Evolutionary conservation across 169 alveolate genomes (phyloP).

Genomic region (Eimeria necatrix): DNA sequence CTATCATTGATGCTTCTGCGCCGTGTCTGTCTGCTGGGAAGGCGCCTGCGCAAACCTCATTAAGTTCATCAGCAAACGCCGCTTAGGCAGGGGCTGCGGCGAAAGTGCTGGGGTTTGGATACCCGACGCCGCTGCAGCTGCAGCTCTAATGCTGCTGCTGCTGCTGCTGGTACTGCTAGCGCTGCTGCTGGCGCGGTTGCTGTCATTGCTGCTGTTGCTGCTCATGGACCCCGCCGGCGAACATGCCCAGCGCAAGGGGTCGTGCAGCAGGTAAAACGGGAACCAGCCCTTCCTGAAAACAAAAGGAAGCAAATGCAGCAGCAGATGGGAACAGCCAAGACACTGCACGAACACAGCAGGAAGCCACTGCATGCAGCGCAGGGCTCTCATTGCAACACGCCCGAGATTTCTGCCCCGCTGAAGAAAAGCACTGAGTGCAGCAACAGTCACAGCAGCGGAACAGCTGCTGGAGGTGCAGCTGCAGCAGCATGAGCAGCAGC

Average conservation of each 20-base stretch:
- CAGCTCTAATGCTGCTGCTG: conserved; percentile 1
- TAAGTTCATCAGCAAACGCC: conserved; percentile 4
- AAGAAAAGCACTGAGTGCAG: background rate
- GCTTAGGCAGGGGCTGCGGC: conserved; percentile 3
- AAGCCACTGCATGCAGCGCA: background rate
- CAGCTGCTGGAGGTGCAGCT: background rate
- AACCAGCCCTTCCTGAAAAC: conserved; percentile 70
- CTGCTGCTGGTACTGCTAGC: background rate
- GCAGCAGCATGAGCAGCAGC: conserved; percentile 32
- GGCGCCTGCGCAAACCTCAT: no score
- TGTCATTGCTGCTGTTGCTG: conserved; percentile 34
- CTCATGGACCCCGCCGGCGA: background rate
- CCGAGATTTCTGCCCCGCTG: background rate
- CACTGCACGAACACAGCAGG: background rate
- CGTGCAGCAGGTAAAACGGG: conserved; percentile 55
- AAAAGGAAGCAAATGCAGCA: background rate
- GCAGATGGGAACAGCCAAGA: background rate
- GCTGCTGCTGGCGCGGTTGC: conserved; percentile 7
- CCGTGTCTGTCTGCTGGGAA: no score
- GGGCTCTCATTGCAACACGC: background rate
- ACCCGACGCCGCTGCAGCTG: conserved; percentile 7
- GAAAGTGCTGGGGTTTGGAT: background rate
- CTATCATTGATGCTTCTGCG: conserved; percentile 1
- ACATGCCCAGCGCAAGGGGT: conserved; percentile 29
- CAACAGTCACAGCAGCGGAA: background rate